Percentiles rank a stretch among this genome's conserved stretches.
These are phyloP conservation scores for Delphinella strobiligena DNA, from an alignment of 2,329 filamentous ascomycete genomes.

Conservation along the genomic window DNA sequence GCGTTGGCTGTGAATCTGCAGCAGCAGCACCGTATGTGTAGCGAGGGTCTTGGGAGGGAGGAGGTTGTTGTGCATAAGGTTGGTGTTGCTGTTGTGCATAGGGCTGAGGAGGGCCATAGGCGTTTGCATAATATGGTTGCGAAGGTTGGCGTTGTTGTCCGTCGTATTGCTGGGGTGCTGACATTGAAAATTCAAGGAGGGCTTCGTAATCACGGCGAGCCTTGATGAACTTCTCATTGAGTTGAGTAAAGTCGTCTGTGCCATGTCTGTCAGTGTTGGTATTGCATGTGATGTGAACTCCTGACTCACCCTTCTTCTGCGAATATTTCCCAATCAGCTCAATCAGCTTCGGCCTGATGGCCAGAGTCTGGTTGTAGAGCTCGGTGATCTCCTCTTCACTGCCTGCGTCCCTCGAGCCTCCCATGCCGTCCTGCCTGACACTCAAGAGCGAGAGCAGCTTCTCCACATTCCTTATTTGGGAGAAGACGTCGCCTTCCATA, in stretches of 20 bases:
- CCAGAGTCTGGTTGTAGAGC: constrained; percentile 82
- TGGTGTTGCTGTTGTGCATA: constrained; percentile 16
- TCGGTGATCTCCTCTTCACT: constrained; percentile 84
- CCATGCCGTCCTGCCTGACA: constrained; percentile 46
- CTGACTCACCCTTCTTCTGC: constrained; percentile 79
- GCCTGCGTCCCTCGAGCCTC: constrained; percentile 60
- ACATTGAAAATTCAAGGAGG: constrained; percentile 92
- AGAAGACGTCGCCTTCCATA: constrained; percentile 77
- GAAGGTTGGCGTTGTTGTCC: constrained; percentile 7
- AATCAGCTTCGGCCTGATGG: constrained; percentile 91
- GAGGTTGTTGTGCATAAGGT: background rate
- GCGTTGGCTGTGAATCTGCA: constrained; percentile 2
- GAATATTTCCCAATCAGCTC: constrained; percentile 98
- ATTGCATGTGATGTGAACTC: background rate
- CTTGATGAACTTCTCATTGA: constrained; percentile 99
- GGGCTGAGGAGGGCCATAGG: constrained; percentile 44
- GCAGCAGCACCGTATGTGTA: constrained; percentile 9
- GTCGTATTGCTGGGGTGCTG: constrained; percentile 51
- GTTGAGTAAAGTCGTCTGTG: constrained; percentile 88
- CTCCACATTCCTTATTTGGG: constrained; percentile 65
- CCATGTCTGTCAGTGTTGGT: constrained; percentile 14
- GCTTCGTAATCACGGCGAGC: constrained; percentile 92
- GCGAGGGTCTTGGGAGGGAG: constrained; percentile 11
- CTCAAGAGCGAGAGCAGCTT: constrained; percentile 81
- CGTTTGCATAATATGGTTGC: constrained; percentile 17